phyloP scores from a whole-genome alignment of 73 alveolate genomes.

The Effrenium voratum region DNA sequence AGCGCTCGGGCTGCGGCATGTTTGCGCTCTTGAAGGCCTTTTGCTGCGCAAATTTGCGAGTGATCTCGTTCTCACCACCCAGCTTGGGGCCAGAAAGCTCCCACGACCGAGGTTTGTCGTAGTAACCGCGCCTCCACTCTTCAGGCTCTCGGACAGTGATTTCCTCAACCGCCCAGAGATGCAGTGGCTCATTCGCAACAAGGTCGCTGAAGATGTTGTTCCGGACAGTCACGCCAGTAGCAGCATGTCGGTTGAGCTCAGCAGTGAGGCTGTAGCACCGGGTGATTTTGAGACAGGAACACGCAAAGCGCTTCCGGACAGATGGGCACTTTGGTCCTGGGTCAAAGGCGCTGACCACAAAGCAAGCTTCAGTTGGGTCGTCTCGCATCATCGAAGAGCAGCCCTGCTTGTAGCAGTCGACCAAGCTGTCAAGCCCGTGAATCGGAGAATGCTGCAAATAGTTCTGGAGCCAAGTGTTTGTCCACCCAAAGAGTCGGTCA shows the following conservation, averaged over 20 bases:
- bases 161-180: background rate
- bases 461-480: background rate
- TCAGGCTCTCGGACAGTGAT: background rate
- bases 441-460: background rate
- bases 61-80: background rate
- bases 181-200: background rate
- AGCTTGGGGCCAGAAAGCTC: background rate
- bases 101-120: constrained; percentile 12
- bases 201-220: constrained; percentile 18
- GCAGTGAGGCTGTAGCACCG: background rate
- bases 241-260: background rate
- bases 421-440: background rate
- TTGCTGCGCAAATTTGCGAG: background rate
- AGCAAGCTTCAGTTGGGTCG: background rate
- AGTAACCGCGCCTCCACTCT: constrained; percentile 1
- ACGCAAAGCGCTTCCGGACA: background rate
- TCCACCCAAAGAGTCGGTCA: constrained; percentile 31
- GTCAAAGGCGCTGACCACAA: background rate
- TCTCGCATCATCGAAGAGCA: background rate
- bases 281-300: background rate
- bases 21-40: background rate
- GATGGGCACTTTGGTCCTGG: background rate
- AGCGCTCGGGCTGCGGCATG: background rate
- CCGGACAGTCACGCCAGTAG: background rate
- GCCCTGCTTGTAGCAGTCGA: background rate